A percentile compares a stretch with the other conserved stretches of the same genome.
Conservation (phyloP, 441 rosid species). For the Sinapis alba region DNA sequence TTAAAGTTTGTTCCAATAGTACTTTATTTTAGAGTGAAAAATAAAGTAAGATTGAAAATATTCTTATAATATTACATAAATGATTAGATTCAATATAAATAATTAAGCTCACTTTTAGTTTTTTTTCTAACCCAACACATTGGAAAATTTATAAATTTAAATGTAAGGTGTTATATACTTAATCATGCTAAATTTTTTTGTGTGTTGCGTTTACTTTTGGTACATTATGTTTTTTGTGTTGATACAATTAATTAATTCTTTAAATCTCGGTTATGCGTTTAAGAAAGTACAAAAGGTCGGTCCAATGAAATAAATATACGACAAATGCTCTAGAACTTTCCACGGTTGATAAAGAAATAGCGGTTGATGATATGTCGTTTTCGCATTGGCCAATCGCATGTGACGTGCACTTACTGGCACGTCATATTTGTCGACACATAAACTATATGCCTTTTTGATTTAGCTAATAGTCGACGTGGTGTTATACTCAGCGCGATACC, state of each 20-base stretch:
- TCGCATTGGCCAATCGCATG: constrained; percentile 14
- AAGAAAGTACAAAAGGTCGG: not conserved
- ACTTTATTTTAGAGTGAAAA: no score
- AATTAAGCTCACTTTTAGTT: not conserved
- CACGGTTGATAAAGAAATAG: constrained; percentile 8
- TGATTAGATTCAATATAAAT: not conserved
- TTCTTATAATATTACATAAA: no score
- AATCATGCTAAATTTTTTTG: not conserved
- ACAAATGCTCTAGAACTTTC: constrained; percentile 12
- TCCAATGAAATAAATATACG: constrained; percentile 4
- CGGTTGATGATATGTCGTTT: constrained; percentile 6
- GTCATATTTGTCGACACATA: constrained; percentile 5
- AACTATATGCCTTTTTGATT: not conserved
- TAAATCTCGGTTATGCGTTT: not conserved
- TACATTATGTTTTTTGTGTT: not conserved
- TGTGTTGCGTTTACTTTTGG: not conserved
- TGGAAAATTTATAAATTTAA: not conserved
- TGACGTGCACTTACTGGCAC: constrained; percentile 25
- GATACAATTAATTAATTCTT: not conserved
- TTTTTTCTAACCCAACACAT: not conserved
- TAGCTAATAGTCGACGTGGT: constrained; percentile 14
- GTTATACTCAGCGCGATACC: not conserved
- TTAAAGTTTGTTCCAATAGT: no score
- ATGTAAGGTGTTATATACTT: not conserved
- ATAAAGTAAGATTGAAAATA: no score